Conservation (phyloP, 83 land plant genomes). For the Isoetes engelmannii region DNA sequence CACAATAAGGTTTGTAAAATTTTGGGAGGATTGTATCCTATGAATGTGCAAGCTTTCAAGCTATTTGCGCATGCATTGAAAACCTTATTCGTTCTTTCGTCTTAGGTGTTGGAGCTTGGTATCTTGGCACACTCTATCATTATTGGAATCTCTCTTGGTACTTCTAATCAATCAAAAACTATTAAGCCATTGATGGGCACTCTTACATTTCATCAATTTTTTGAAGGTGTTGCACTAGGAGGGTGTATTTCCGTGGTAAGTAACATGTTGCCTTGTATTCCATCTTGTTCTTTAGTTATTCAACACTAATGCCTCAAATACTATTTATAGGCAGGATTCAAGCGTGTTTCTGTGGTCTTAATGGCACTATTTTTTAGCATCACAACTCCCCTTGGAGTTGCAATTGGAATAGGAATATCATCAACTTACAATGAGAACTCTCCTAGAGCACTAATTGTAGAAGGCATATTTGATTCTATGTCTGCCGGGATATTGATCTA, state of each 20-base stretch:
- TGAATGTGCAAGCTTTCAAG: too few relatives aligned
- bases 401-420: constrained; percentile 45
- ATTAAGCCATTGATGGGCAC: constrained; percentile 38
- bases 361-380: constrained; percentile 57
- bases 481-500: constrained; percentile 61
- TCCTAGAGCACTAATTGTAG: constrained; percentile 42
- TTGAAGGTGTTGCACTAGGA: constrained; percentile 44
- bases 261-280: not conserved
- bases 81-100: too few relatives aligned
- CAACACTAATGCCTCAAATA: too few relatives aligned
- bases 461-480: constrained; percentile 48
- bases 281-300: not conserved
- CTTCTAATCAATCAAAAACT: constrained; percentile 32
- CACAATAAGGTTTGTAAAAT: too few relatives aligned
- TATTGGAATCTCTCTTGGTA: constrained; percentile 37
- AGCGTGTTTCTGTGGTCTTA: constrained; percentile 18
- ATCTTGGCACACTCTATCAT: constrained; percentile 56
- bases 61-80: too few relatives aligned
- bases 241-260: constrained; percentile 30
- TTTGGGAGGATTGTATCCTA: too few relatives aligned
- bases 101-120: constrained; percentile 55
- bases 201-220: constrained; percentile 41
- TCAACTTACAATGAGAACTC: constrained; percentile 43
- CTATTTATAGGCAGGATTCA: constrained; percentile 34
- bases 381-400: constrained; percentile 57